Conservation (phyloP, 495 filamentous ascomycete species). For the Penicillium argentinense region DNA sequence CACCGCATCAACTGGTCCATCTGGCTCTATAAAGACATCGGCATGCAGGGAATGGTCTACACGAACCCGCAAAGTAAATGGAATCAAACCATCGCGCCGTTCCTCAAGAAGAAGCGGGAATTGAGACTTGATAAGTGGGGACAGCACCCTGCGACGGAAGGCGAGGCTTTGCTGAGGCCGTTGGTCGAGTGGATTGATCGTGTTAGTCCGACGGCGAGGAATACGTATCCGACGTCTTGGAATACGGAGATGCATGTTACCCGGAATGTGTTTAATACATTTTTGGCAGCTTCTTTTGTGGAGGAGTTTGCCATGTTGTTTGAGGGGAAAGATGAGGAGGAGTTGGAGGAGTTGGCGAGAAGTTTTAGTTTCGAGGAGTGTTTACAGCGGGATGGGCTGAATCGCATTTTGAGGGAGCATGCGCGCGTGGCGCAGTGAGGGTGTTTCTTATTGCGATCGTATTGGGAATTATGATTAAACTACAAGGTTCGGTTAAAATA, state of each 20-base stretch:
- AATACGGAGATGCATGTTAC: constrained; percentile 55
- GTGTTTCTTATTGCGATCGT: too few species aligned
- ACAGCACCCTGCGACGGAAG: constrained; percentile 33
- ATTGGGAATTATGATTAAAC: too few species aligned
- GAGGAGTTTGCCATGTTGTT: constrained; percentile 61
- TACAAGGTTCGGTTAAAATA: too few species aligned
- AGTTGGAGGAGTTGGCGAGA: constrained; percentile 56
- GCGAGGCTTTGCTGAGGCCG: constrained; percentile 39
- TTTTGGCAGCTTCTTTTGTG: constrained; percentile 51
- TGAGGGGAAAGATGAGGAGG: constrained; percentile 48
- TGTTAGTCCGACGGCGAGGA: constrained; percentile 36
- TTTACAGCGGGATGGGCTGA: constrained; percentile 54
- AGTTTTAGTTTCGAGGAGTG: constrained; percentile 60
- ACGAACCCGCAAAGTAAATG: constrained; percentile 47
- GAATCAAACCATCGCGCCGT: constrained; percentile 49
- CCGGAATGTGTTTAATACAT: constrained; percentile 52
- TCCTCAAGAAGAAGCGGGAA: constrained; percentile 54
- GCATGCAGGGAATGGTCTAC: constrained; percentile 63
- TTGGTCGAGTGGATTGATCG: constrained; percentile 44
- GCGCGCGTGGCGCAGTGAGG: constrained; percentile 15
- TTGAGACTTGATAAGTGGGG: constrained; percentile 59
- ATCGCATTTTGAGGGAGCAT: constrained; percentile 50
- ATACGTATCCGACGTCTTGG: constrained; percentile 57
- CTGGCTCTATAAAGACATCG: constrained; percentile 68
- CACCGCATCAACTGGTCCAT: constrained; percentile 60